Base-by-base conservation (phyloP, 1,284 basidiomycete genomes). In the Schizopora paradoxa region DNA sequence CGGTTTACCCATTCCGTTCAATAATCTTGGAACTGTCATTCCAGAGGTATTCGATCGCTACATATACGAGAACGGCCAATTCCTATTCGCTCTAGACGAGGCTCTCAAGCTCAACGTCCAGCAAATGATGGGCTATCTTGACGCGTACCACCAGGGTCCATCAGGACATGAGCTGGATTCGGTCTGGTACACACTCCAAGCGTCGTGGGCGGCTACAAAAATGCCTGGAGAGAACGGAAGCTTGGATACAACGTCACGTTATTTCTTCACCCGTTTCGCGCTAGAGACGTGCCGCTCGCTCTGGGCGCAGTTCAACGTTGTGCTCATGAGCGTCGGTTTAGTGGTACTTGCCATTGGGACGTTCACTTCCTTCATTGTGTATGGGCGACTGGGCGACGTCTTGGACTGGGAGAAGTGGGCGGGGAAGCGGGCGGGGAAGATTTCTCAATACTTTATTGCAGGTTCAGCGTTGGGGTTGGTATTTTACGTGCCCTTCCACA, bases 281-380 rank as follows among this genome's bases (percentile, higher is more conserved):
- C 72, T 96, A 27, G 67, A 70, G 1, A 74, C 76, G 2, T 93
- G 94, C 55, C 82, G 92, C 5, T 67, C 76, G 18, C 80, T 97
- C 42, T 99, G 96, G 96, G 95, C 96, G 0, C 89, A 90, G 58
- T 99, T 99, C 68, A 90, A 93, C 52, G 68, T 86, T 3, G 58
- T 74, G 0, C 70, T 90, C 8, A 98, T 99, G 71, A 63, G 64
- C 2, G 66, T 85, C 16, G 95, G 83, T 0, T 61, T 87, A 16
- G 56, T 63, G 0, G 64, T 82, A 5, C 64, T 88, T 41, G 62
- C 61, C 1, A 56, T 76, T 18, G 66, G 75, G 16, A 58, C 76
- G 0, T 44, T 74, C 2, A 69, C 77, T 1, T 63, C 68, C 1
- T 77, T 71, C 65, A 64, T 65, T 1, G 54, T 79, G 1, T 86